These are phyloP conservation scores for Metarhizium humberi DNA, from an alignment of 2,329 filamentous ascomycete species.

Conservation along the genomic window DNA sequence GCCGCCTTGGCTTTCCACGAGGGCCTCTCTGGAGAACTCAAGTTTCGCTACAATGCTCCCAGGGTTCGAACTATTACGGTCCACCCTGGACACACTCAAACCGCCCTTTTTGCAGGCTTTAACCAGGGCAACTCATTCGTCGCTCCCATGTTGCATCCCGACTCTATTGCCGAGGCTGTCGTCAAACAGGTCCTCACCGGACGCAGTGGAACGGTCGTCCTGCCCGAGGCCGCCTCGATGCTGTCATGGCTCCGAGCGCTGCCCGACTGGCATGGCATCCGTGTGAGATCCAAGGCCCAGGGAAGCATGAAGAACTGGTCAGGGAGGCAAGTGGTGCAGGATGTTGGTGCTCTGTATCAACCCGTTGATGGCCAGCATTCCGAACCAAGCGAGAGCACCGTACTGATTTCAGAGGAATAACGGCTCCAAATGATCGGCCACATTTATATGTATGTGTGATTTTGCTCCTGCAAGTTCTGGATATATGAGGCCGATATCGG, in stretches of 20 bases:
- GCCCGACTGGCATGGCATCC: conserved; percentile 55
- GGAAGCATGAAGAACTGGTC: conserved; percentile 33
- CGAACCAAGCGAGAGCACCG: conserved; percentile 7
- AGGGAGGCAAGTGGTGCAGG: conserved; percentile 38
- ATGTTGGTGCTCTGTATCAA: conserved; percentile 24
- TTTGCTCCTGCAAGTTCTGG: background rate
- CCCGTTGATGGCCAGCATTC: background rate
- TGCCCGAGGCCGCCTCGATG: conserved; percentile 30
- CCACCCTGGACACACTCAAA: conserved; percentile 38
- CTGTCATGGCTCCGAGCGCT: conserved; percentile 38
- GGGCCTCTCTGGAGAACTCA: conserved; percentile 49
- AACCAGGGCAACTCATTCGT: conserved; percentile 36
- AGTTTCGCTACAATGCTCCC: conserved; percentile 50
- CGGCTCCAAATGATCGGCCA: background rate
- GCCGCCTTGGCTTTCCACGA: conserved; percentile 61
- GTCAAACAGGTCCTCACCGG: conserved; percentile 39
- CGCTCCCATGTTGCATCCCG: conserved; percentile 26
- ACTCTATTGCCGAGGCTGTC: conserved; percentile 36
- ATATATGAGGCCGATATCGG: background rate
- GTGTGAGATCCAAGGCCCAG: conserved; percentile 33
- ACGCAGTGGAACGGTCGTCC: conserved; percentile 36
- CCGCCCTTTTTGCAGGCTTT: conserved; percentile 35
- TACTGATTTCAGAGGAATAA: conserved; percentile 22
- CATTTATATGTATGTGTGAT: background rate
- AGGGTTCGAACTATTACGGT: conserved; percentile 58